Base-by-base conservation (phyloP, 2,329 filamentous ascomycete genomes). In the Aspergillus fumigatus region DNA sequence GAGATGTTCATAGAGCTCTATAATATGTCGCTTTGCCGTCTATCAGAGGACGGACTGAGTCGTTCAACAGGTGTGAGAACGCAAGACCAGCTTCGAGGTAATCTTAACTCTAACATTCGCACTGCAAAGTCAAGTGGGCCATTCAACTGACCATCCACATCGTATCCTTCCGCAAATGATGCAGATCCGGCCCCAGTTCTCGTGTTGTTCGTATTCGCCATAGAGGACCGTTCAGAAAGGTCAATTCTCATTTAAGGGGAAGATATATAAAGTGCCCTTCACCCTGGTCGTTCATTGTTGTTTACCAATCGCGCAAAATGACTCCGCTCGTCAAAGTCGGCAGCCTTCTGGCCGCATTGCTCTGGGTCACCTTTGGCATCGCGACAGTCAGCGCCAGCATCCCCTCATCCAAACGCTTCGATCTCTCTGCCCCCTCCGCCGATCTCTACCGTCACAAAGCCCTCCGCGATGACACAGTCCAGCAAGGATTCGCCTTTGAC, bases 401-500 rank as follows among this genome's bases (percentile, higher is more conserved):
- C 11, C 40, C 40, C 40, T 23, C 40, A 2, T 59, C 56, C 10
- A 57, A 61, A 21, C 54, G 51, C 3, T 62, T 62, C 45, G 62
- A 64, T 38, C 55, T 64, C 1, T 52, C 56, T 2, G 48, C 61
- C 10, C 57, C 60, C 6, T 63, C 59, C 3, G 58, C 62, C 25
- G 60, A 62, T 25, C 45, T 62, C 17, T 64, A 54, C 54, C 56
- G 61, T n/a, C 48, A 50, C 54, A 61, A 64, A 45, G 27, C 54
- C 17, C 51, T 63, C 0, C 59, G 59, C 21, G 63, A 63, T 25
- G 49, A 14, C 14, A 62, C 62, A 2, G 57, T 66, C 9, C 64
- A 64, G 17, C 63, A 64, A 58, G 59, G 60, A 8, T 64, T 66
- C 41, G 56, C 63, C 35, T 66, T 66, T 45, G 64, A 66, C 58